Conservation (phyloP, 2,329 filamentous ascomycete species). For the Laburnicola sp. region DNA sequence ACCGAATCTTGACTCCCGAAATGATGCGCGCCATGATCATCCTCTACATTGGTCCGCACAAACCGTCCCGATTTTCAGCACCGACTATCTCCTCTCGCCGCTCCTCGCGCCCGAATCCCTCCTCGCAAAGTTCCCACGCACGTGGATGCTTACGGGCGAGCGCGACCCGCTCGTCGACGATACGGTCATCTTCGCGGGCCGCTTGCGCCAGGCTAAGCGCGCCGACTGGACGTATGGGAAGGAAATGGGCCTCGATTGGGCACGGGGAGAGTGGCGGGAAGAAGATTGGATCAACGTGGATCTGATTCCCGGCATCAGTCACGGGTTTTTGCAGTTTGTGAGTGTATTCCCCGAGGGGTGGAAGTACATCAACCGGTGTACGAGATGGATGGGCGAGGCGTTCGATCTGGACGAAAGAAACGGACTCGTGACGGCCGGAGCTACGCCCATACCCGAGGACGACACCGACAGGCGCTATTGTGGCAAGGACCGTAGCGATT, state of each 20-base stretch:
- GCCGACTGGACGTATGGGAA: slow-evolving; percentile 59
- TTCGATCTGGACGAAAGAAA: slow-evolving; percentile 59
- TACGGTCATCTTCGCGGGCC: slow-evolving; percentile 91
- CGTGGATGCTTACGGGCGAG: slow-evolving; percentile 91
- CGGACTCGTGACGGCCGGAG: slow-evolving; percentile 24
- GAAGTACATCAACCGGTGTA: slow-evolving; percentile 80
- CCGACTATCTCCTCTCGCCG: slow-evolving; percentile 87
- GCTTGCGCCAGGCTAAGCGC: slow-evolving; percentile 77
- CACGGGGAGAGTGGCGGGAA: slow-evolving; percentile 64
- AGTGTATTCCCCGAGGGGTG: slow-evolving; percentile 85
- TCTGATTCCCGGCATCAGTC: slow-evolving; percentile 84
- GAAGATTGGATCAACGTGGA: slow-evolving; percentile 78
- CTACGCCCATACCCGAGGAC: not conserved
- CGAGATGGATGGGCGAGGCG: slow-evolving; percentile 78
- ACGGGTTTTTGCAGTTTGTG: slow-evolving; percentile 93
- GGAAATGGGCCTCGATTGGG: slow-evolving; percentile 59
- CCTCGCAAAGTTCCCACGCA: slow-evolving; percentile 86
- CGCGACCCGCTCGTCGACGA: slow-evolving; percentile 95
- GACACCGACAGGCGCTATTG: slow-evolving; percentile 6
- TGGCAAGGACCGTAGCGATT: slow-evolving; percentile 73
- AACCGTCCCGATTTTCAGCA: slow-evolving; percentile 88
- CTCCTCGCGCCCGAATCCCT: slow-evolving; percentile 84
- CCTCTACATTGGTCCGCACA: slow-evolving; percentile 90
- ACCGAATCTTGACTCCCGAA: slow-evolving; percentile 89
- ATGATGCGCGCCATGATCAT: slow-evolving; percentile 99